Conservation (phyloP, 495 filamentous ascomycete genomes). For the Diplogelasinospora grovesii region DNA sequence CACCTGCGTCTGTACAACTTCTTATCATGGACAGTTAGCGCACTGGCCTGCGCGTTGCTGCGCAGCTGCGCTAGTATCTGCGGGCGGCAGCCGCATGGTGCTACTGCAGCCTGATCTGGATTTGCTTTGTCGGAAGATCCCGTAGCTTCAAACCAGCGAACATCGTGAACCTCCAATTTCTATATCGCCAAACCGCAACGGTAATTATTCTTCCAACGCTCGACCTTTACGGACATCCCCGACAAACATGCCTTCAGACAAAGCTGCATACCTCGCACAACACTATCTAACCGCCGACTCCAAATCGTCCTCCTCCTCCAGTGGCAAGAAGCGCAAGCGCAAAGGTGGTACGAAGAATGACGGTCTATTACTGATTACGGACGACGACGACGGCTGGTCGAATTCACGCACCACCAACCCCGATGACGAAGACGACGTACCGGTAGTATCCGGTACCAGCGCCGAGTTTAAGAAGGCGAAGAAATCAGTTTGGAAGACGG, state of each 20-base stretch:
- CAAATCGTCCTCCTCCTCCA: slow-evolving; percentile 43
- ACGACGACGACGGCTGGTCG: slow-evolving; percentile 77
- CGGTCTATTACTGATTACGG: slow-evolving; percentile 74
- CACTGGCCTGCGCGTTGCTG: no score
- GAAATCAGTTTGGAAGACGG: slow-evolving; percentile 67
- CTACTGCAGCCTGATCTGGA: no score
- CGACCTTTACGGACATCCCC: no score
- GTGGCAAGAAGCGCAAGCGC: slow-evolving; percentile 76
- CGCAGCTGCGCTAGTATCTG: no score
- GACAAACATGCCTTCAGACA: slow-evolving; percentile 53
- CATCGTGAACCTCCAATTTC: no score
- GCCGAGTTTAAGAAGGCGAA: slow-evolving; percentile 72
- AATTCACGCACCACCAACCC: slow-evolving; percentile 35
- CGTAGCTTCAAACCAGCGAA: no score
- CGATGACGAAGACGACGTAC: slow-evolving; percentile 36
- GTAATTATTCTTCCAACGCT: no score
- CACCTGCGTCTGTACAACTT: no score
- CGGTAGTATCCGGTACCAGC: slow-evolving; percentile 45
- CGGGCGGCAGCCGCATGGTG: no score
- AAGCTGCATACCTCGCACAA: slow-evolving; percentile 86
- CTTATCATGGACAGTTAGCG: no score
- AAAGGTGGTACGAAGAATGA: slow-evolving; percentile 48
- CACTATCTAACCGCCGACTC: slow-evolving; percentile 82
- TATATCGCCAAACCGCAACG: no score
- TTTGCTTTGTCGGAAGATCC: no score